phyloP scores from a whole-genome alignment of 495 filamentous ascomycete species.

The Oidiodendron maius region DNA sequence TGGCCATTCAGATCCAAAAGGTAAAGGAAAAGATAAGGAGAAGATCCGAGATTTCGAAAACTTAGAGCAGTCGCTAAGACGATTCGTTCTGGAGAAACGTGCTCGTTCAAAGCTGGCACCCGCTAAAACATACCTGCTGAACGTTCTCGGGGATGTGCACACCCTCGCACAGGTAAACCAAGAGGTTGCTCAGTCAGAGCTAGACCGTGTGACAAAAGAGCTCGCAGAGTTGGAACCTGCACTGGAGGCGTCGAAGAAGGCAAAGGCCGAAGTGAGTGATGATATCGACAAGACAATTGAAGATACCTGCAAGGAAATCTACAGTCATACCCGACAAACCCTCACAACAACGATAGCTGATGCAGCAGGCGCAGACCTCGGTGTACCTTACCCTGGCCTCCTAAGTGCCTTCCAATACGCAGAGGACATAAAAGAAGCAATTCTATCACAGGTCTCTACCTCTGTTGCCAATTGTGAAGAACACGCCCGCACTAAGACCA shows the following conservation, averaged over 20 bases:
- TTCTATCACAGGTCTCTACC: conserved; percentile 78
- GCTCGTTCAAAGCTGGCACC: conserved; percentile 93
- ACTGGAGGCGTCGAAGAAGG: conserved; percentile 77
- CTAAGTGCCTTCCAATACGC: conserved; percentile 86
- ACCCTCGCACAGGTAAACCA: conserved; percentile 80
- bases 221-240: conserved; percentile 77
- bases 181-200: conserved; percentile 78
- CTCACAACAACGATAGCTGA: conserved; percentile 64
- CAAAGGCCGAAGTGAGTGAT: conserved; percentile 74
- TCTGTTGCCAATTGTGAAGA: conserved; percentile 79
- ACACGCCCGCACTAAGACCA: conserved; percentile 70
- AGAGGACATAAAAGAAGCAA: conserved; percentile 85
- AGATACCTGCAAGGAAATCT: conserved; percentile 75
- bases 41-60: conserved; percentile 84
- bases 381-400: conserved; percentile 80
- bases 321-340: conserved; percentile 69
- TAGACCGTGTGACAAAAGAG: conserved; percentile 77
- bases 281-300: conserved; percentile 79
- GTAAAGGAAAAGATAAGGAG: conserved; percentile 85
- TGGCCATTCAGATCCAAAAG: conserved; percentile 62
- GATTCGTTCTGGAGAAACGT: conserved; percentile 94
- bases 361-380: conserved; percentile 71
- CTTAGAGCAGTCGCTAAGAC: conserved; percentile 78
- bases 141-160: conserved; percentile 80
- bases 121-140: conserved; percentile 92